phyloP scores from a whole-genome alignment of 148 eudicot species.

The Dianthus caryophyllus region DNA sequence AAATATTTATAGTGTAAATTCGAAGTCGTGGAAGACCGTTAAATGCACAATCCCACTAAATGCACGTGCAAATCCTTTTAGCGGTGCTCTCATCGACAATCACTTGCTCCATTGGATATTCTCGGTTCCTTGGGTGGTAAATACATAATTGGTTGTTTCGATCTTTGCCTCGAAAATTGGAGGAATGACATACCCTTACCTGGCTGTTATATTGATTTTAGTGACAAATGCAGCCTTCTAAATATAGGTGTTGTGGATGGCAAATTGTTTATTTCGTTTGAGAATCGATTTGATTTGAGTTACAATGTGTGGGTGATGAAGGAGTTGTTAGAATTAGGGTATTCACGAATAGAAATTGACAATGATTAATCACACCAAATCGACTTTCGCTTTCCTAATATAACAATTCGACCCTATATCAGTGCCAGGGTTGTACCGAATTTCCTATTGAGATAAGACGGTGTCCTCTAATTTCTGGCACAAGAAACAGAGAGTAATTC shows the following conservation, averaged over 20 bases:
- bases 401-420: too few species aligned
- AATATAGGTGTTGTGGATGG: conserved; percentile 4
- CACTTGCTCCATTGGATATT: conserved; percentile 13
- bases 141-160: not conserved
- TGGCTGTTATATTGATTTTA: not conserved
- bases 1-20: not conserved
- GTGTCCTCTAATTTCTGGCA: too few species aligned
- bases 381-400: too few species aligned
- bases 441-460: too few species aligned
- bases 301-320: conserved; percentile 14
- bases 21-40: not conserved
- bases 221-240: not conserved
- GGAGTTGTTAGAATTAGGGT: too few species aligned
- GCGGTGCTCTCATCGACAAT: not conserved
- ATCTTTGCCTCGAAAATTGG: not conserved
- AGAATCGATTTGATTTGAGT: not conserved
- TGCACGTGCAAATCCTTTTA: too few species aligned
- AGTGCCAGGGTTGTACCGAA: too few species aligned
- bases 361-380: too few species aligned
- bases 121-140: not conserved
- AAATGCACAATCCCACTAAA: not conserved
- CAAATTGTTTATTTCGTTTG: not conserved
- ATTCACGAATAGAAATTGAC: too few species aligned
- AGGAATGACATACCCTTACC: not conserved
- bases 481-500: too few species aligned